phyloP scores from a whole-genome alignment of 78 protist species.

The Capsaspora owczarzaki region DNA sequence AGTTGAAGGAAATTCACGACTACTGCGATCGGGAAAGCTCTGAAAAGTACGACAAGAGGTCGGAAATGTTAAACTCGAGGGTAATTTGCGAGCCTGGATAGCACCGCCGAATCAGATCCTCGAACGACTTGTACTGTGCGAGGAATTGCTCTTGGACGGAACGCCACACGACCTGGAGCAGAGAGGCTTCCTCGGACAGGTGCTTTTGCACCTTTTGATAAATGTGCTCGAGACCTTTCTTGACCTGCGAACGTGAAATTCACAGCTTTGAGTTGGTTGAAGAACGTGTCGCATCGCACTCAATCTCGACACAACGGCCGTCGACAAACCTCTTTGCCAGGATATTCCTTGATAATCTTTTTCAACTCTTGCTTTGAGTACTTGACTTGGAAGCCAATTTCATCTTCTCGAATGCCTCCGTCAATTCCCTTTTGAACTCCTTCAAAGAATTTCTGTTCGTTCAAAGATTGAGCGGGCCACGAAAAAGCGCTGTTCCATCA shows the following conservation, averaged over 20 bases:
- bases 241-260: not conserved
- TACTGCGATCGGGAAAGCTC: no score
- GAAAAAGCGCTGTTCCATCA: no score
- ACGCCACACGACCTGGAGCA: conserved; percentile 8
- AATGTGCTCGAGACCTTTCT: not conserved
- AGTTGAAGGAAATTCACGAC: no score
- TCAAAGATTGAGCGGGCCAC: not conserved
- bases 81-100: not conserved
- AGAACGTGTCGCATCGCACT: not conserved
- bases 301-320: not conserved
- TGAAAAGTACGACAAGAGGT: not conserved
- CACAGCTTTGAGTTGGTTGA: not conserved
- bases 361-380: not conserved
- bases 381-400: not conserved
- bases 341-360: not conserved
- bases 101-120: not conserved
- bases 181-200: not conserved
- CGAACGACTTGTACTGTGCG: not conserved
- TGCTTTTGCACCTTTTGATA: not conserved
- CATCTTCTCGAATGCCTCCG: not conserved
- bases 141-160: conserved; percentile 2
- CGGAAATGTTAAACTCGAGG: not conserved
- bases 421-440: not conserved
- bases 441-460: not conserved
- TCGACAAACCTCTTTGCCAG: not conserved